Base-by-base conservation (phyloP, 192 early-diverging fungal species). In the Dissophora ornata region DNA sequence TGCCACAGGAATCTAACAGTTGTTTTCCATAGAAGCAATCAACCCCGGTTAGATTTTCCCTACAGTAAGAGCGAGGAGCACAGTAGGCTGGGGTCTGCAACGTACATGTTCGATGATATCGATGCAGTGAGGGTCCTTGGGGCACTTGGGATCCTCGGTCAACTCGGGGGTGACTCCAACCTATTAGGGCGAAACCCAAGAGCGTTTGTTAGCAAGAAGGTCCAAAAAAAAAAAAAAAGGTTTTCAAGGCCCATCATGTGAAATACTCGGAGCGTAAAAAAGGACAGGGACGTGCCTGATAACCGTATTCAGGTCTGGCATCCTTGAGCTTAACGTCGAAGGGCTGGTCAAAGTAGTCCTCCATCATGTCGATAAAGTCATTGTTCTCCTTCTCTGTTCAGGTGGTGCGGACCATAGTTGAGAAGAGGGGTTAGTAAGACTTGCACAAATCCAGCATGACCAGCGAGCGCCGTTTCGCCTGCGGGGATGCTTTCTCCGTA, bases 281-380 rank as follows among this genome's bases (percentile, higher is more conserved):
- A 48, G 16, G 36, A 28, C 40, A n/a, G 19, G 0, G 29, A 25
- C 9, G 47, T 71, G 67, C 79, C 67, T 86, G 84, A 63, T 80
- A 86, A 21, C 82, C 77, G 42, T 82, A 55, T n/a, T 90, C 84
- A 41, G 89, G 87, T 24, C 88, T 82, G 15, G 80, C 82, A 81
- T 92, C 91, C 52, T 77, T 68, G 52, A 89, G 64, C 79, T 91
- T 91, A 63, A 69, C 80, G 38, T 89, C 88, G 29, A 60, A 56
- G 9, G 82, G 79, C 71, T 92, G 91, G 44, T 64, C 77, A 69
- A 88, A 92, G 75, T 92, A 92, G 63, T 87, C 89, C 67, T 92
- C 91, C 69, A 92, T 78, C 62, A 86, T 80, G 81, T 92, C 85
- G 25, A 77, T 67, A 67, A 77, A 77, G 53, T 77, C 64, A 54